Conservation (phyloP, 805 yeast genomes). For the Teunomyces barrocoloradensis region DNA sequence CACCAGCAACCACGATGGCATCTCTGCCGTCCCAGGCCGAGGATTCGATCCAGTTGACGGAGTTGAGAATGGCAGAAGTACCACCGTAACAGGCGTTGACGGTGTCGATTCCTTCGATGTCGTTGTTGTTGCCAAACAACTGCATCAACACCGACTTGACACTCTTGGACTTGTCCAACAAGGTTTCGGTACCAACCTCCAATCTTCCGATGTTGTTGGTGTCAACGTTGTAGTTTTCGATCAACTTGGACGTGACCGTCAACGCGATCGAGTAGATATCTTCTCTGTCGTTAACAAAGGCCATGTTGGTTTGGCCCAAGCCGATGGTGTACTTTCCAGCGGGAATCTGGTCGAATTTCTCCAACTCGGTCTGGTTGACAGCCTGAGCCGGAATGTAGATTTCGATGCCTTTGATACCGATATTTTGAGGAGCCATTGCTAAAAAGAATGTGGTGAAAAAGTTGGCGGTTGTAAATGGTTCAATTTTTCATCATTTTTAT, state of each 20-base stretch:
- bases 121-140: conserved; percentile 82
- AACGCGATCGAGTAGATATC: conserved; percentile 93
- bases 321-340: conserved; percentile 98
- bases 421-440: conserved; percentile 52
- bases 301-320: conserved; percentile 97
- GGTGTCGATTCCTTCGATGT: conserved; percentile 94
- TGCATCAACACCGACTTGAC: conserved; percentile 96
- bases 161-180: conserved; percentile 94
- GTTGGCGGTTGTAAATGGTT: neutral
- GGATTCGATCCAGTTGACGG: conserved; percentile 94
- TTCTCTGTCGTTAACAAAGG: conserved; percentile 95
- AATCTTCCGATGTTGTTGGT: conserved; percentile 81
- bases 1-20: conserved; percentile 96
- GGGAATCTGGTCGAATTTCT: conserved; percentile 79
- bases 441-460: conserved; percentile 3
- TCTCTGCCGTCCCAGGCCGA: conserved; percentile 97
- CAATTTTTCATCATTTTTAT: conserved; percentile 2
- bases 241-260: conserved; percentile 77
- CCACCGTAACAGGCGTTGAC: conserved; percentile 99
- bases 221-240: conserved; percentile 81
- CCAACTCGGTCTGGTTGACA: conserved; percentile 88
- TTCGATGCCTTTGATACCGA: conserved; percentile 97
- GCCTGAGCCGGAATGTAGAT: conserved; percentile 81
- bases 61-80: conserved; percentile 89
- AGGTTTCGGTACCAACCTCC: conserved; percentile 98